Percentiles rank a stretch among this genome's conserved stretches.
Conservation (phyloP, 148 eudicot species). For the Vaccinium corymbosum region DNA sequence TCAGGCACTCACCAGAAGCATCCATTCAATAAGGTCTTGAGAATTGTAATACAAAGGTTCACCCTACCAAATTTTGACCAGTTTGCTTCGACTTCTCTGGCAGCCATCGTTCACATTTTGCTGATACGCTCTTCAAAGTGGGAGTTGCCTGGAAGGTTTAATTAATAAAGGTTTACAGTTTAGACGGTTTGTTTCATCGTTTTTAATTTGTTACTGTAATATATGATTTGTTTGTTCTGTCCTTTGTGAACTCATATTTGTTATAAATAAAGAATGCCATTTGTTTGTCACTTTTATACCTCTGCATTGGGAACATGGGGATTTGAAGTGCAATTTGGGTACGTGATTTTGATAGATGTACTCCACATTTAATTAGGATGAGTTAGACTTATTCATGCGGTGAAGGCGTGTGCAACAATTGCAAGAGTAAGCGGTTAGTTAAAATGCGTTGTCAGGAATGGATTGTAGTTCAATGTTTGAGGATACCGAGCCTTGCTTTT, state of each 20-base stretch:
- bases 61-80: constrained; percentile 13
- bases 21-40: constrained; percentile 6
- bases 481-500: too few relatives aligned
- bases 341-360: too few relatives aligned
- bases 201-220: background rate
- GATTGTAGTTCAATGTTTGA: too few relatives aligned
- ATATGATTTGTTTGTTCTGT: constrained; percentile 1
- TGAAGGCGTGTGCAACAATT: too few relatives aligned
- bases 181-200: background rate
- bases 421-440: too few relatives aligned
- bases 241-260: background rate
- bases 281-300: background rate
- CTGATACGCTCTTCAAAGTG: constrained; percentile 10
- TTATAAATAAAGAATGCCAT: background rate
- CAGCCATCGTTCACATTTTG: constrained; percentile 13
- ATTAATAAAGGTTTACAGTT: background rate
- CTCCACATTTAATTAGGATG: too few relatives aligned
- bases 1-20: constrained; percentile 6
- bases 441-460: too few relatives aligned
- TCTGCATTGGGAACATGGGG: too few relatives aligned
- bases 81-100: constrained; percentile 26
- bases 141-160: constrained; percentile 12
- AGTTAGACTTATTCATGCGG: too few relatives aligned
- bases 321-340: too few relatives aligned
- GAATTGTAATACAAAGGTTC: background rate